Base-by-base conservation (phyloP, 208 protist genomes). In the Acanthamoeba lenticulata region DNA sequence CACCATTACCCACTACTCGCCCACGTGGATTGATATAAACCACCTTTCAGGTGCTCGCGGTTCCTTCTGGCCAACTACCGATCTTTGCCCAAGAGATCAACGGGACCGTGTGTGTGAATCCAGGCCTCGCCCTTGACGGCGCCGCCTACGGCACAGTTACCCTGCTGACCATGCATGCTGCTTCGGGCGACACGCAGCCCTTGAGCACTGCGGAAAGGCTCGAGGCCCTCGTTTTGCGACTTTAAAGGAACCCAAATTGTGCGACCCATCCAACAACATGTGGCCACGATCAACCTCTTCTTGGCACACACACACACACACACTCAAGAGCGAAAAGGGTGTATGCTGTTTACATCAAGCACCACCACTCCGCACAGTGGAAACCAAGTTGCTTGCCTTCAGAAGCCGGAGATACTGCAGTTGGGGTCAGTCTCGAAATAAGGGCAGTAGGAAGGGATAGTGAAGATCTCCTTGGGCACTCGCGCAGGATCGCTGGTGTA, bases 351-450 rank as follows among this genome's bases (percentile, higher is more conserved):
- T n/a, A n/a, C n/a, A n/a, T n/a, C n/a, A n/a, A n/a, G n/a, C n/a
- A n/a, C n/a, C n/a, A n/a, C n/a, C n/a, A n/a, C n/a, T n/a, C n/a
- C n/a, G n/a, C n/a, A n/a, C n/a, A n/a, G n/a, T n/a, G n/a, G n/a
- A n/a, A n/a, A n/a, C n/a, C n/a, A n/a, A n/a, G n/a, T n/a, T n/a
- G n/a, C n/a, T n/a, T n/a, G n/a, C n/a, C n/a, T n/a, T 89, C 44
- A 89, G 34, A 89, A 89, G 52, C 32, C 3, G 32, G 81, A 89
- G 81, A 89, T 89, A 44, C 29, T 89, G 45, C 81, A 89, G 52
- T 89, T 89, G 81, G 81, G 81, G 24, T 89, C 81, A 13, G 81
- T 89, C 44, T 89, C 81, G 38, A 34, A 44, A 44, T 45, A 89
- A 40, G 81, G 81, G 44, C 81, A 89, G 44, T 89, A 89, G 52